Percentiles rank a stretch among this genome's conserved stretches.
These are phyloP conservation scores for Calonectria henricotiae DNA, from an alignment of 2,329 filamentous ascomycete genomes.

Conservation along the genomic window DNA sequence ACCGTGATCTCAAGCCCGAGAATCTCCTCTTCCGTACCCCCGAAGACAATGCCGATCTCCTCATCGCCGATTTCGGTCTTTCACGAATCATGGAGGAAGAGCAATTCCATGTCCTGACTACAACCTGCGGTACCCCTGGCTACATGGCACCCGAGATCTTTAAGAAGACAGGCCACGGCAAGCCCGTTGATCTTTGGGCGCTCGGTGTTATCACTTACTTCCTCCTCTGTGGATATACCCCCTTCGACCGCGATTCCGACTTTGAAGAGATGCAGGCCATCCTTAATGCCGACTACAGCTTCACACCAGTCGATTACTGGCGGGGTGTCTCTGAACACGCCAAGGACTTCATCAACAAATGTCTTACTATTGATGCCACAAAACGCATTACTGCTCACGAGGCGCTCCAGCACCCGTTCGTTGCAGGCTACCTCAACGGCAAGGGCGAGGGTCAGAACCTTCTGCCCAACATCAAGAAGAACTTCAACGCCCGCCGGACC, in stretches of 20 bases:
- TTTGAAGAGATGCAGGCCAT: constrained; percentile 99
- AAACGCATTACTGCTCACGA: constrained; percentile 93
- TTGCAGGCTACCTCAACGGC: constrained; percentile 68
- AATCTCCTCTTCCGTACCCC: constrained; percentile 97
- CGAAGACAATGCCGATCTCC: constrained; percentile 95
- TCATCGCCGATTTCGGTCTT: constrained; percentile 97
- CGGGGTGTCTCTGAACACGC: constrained; percentile 89
- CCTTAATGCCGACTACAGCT: constrained; percentile 94
- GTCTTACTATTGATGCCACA: constrained; percentile 90
- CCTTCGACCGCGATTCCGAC: constrained; percentile 97
- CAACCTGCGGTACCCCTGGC: constrained; percentile 96
- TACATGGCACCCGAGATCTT: constrained; percentile 99
- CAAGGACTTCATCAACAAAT: constrained; percentile 93
- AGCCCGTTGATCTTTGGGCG: constrained; percentile 98
- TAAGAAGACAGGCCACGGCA: constrained; percentile 98
- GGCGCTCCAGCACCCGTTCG: constrained; percentile 78
- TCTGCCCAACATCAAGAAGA: constrained; percentile 80
- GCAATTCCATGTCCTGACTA: constrained; percentile 97
- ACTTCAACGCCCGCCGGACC: constrained; percentile 80
- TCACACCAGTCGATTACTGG: constrained; percentile 97
- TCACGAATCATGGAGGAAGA: constrained; percentile 99
- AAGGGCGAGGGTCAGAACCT: constrained; percentile 73
- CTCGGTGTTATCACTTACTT: constrained; percentile 99
- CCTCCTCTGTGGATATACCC: constrained; percentile 96
- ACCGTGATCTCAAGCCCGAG: constrained; percentile 97